Evolutionary conservation across 2,329 filamentous ascomycete species (phyloP), one percentile per base, ranked within the genome.

Genomic region (Penicillium hesseltinei): DNA sequence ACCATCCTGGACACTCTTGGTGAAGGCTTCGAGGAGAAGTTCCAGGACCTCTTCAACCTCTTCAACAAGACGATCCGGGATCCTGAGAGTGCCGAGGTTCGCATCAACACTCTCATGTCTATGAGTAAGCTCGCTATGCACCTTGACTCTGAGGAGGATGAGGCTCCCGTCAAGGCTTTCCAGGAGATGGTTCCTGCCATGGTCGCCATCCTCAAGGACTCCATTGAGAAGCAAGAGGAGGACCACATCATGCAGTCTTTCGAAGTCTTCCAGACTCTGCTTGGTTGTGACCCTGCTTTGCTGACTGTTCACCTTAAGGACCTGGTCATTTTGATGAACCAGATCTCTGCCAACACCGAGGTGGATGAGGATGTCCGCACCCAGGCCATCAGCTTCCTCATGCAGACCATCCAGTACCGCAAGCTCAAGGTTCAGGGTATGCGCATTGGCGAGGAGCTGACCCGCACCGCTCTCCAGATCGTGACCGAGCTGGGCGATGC

Each of bases 381-480:
- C 6, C 94, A 97, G 78, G 92, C 93, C 38, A 83, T 99, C 60
- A 90, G 90, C 61, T 97, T 97, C 85, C 83, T 99, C 58, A 92
- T 96, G 80, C 92, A 97, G 80, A 89, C 86, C 63, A 90, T 96
- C 29, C 88, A 90, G 63, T 97, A 93, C 80, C 88, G 93, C 71
- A 95, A 94, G 75, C 88, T 97, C 79, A 97, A 97, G 84, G 88
- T 97, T 54, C 94, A 97, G 79, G 90, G 84, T 60, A 88, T 97
- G 77, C 88, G 88, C 73, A 86, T 97, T 73, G 92, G 91, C 58
- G 87, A 93, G 69, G 86, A 91, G 73, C 84, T 99, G 65, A 97
- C 93, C 66, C 82, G 89, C 72, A 94, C 92, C 80, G 87, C 89
- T 71, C 85, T 97, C 76, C 85, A 93, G 71, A 93, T 97, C 66